Percentiles rank a stretch among this genome's conserved stretches.
phyloP scores from a whole-genome alignment of 2,329 filamentous ascomycete species.

The Cladosporium sp. region DNA sequence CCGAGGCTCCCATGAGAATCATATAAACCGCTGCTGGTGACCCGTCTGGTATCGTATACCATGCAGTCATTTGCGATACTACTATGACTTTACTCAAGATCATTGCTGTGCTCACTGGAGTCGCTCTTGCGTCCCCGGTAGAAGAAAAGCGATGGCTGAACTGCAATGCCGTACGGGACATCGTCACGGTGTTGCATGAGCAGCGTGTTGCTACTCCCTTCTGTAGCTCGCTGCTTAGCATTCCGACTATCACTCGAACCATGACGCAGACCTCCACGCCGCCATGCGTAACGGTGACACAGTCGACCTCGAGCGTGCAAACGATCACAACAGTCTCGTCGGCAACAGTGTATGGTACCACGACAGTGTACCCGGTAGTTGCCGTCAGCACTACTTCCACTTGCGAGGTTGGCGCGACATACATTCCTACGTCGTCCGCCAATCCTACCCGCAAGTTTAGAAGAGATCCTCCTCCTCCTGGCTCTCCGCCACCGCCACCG shows the following conservation, averaged over 20 bases:
- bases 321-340: neutral
- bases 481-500: neutral
- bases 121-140: neutral
- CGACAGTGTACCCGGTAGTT: slow-evolving; percentile 10
- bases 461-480: neutral
- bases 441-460: neutral
- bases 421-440: neutral
- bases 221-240: slow-evolving; percentile 1
- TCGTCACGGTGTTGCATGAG: slow-evolving; percentile 4
- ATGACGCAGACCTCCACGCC: slow-evolving; percentile 1
- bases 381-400: neutral
- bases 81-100: neutral
- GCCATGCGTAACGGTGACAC: neutral
- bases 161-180: slow-evolving; percentile 4
- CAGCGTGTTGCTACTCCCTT: slow-evolving; percentile 10
- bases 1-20: neutral
- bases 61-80: too few relatives aligned
- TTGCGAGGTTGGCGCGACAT: slow-evolving; percentile 3
- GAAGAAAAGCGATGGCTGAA: neutral
- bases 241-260: neutral
- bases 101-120: neutral
- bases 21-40: neutral
- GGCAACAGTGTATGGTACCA: neutral
- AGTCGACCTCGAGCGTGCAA: neutral
- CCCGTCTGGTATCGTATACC: neutral